Evolutionary conservation across 1,284 basidiomycete species (phyloP), one percentile per base, ranked within the genome.

Genomic region (Acaromyces ingoldii): DNA sequence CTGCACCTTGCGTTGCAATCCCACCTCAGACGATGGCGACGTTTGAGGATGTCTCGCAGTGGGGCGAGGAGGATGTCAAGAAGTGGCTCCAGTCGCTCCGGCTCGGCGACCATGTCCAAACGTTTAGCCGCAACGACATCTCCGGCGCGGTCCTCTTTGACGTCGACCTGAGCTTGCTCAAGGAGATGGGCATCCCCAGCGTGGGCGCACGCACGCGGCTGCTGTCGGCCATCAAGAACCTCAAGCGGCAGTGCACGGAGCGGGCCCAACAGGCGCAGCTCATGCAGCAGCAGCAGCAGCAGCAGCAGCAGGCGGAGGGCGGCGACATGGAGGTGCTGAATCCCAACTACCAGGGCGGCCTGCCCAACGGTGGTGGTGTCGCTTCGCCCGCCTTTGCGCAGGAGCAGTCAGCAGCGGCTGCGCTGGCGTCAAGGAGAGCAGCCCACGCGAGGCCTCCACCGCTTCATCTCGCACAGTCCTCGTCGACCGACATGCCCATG

Each of bases 161-260:
- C 30, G 58, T 75, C 9, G 71, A 73, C 38, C 67, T 70, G 39
- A 49, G 56, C 6, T 58, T 55, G 0, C 55, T 75, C 29, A 73
- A 70, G 48, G 62, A 73, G 55, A 75, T 75, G 72, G 72, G 72
- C 31, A 63, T 75, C 50, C 52, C 62, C 38, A 58, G 57, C 51
- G 62, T 75, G 34, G 72, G 70, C 22, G 72, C 73, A 17, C 60
- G 71, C 9, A 57, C 73, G 17, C 63, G 72, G 24, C 55, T 75
- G 43, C 46, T 53, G 17, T 57, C 62, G n/a, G 71, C 72, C n/a
- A 71, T 75, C 58, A 70, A 72, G 28, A 33, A 55, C 22, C 58
- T 74, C 44, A 64, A 69, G 53, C 71, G 70, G 51, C 55, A 60
- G 10, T 66, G 63, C 30, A 51, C 57, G 6, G 58, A 63, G n/a